These are phyloP conservation scores for Hansenula sp. DNA, from an alignment of 1,139 yeast species.

Conservation along the genomic window DNA sequence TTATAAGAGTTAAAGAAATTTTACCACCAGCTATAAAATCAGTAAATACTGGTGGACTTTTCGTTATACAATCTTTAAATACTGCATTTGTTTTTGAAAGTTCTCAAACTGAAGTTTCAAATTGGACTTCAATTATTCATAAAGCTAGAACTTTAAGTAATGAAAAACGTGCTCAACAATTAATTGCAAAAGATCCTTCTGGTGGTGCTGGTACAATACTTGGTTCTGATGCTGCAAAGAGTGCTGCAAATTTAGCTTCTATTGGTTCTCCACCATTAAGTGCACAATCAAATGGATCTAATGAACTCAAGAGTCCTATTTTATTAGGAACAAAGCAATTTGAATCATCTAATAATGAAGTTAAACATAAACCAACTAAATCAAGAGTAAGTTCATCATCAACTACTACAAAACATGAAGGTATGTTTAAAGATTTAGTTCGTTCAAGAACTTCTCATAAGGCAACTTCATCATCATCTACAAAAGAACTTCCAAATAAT, in stretches of 20 bases:
- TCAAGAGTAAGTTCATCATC: conserved; percentile 2
- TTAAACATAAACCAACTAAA: conserved; percentile 3
- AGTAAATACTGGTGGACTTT: conserved; percentile 39
- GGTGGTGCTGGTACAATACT: conserved; percentile 25
- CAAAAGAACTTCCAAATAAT: conserved; percentile 14
- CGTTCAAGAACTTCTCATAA: conserved; percentile 19
- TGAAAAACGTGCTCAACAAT: conserved; percentile 33
- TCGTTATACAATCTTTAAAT: conserved; percentile 46
- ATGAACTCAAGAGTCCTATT: conserved; percentile 2
- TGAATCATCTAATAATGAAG: conserved; percentile 6
- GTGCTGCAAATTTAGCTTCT: conserved; percentile 28
- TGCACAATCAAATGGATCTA: neutral
- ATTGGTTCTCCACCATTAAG: conserved; percentile 15
- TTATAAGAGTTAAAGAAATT: conserved; percentile 49
- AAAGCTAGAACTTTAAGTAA: conserved; percentile 42
- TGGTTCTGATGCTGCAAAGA: conserved; percentile 27
- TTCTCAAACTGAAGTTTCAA: conserved; percentile 45
- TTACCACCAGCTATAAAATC: conserved; percentile 28
- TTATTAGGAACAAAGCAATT: neutral
- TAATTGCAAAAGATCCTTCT: conserved; percentile 26
- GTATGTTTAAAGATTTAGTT: conserved; percentile 29
- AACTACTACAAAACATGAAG: conserved; percentile 15
- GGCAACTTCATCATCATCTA: neutral
- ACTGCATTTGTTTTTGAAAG: conserved; percentile 53
- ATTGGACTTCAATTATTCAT: conserved; percentile 55